Evolutionary conservation across 2,329 filamentous ascomycete genomes (phyloP), one percentile per base, ranked within the genome.

Genomic region (Neofusicoccum sp.): DNA sequence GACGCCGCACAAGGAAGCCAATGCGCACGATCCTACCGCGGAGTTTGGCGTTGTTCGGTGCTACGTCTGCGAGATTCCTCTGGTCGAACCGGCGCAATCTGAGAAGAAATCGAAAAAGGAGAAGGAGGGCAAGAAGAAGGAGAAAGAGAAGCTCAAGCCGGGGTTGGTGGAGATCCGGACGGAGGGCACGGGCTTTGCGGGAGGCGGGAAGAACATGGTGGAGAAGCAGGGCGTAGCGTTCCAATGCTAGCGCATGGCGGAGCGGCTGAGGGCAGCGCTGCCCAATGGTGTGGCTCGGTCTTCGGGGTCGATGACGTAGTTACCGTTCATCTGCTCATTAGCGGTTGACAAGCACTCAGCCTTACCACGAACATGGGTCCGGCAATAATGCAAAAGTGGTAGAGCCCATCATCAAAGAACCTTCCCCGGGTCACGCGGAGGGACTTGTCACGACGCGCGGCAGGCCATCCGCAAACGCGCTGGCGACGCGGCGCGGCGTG

Each of bases 111-210:
- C 79, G 34, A 77, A 79, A 61, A 84, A 87, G 68, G 80, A 95
- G 65, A 83, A 95, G 64, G 87, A 90, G 60, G 92, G 97, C 74
- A 92, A 94, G 56, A 93, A 94, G 1, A 83, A 84, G 74, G 84
- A 89, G 64, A 86, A 98, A 41, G 84, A 95, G 56, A 84, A 90
- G 63, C 78, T 94, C 56, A 91, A 92, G 37, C 52, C 61, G 54
- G 89, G 87, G 6, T 78, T 93, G 31, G 92, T 90, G 0, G 91
- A 94, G 76, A 97, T 93, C 1, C 98, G 92, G 45, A 91, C 89
- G 39, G 94, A 97, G 70, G 94, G 94, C 0, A 98, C 94, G 0
- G 94, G 94, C 0, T 98, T 97, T 76, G 93, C 94, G 4, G 90
- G 92, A 4, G 89, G 89, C n/a, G 94, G 95, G 2, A 85, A 86